These are phyloP conservation scores for Linnemannia schmuckeri DNA, from an alignment of 192 early-diverging fungal genomes.

Conservation along the genomic window DNA sequence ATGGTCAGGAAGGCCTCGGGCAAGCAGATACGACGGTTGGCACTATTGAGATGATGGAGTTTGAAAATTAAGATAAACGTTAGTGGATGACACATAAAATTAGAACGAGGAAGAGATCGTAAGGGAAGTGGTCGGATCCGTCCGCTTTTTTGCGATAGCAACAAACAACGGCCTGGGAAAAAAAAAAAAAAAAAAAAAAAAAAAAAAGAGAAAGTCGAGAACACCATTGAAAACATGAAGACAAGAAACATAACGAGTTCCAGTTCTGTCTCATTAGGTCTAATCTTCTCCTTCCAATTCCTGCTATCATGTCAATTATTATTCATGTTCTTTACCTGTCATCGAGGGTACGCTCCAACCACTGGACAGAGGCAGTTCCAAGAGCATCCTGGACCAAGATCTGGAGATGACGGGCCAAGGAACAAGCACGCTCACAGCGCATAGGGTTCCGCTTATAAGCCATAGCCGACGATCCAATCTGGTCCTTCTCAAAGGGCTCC, in stretches of 20 bases:
- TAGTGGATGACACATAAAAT: constrained; percentile 4
- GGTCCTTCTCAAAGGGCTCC: constrained; percentile 99
- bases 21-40: constrained; percentile 95
- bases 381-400: constrained; percentile 88
- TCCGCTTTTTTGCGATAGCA: no score
- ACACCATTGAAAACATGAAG: background rate
- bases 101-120: background rate
- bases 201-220: background rate
- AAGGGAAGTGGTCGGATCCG: background rate
- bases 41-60: constrained; percentile 56
- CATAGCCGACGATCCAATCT: constrained; percentile 99
- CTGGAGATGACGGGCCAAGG: constrained; percentile 95
- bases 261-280: background rate
- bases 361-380: constrained; percentile 93
- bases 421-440: constrained; percentile 98
- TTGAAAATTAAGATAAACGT: constrained; percentile 6
- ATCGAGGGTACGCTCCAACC: constrained; percentile 98
- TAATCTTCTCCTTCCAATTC: background rate
- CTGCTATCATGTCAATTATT: background rate
- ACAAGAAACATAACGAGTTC: background rate
- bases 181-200: constrained; percentile 7
- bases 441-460: constrained; percentile 99
- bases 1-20: constrained; percentile 98
- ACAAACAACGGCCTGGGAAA: background rate
- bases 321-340: constrained; percentile 69